A percentile compares a stretch with the other conserved stretches of the same genome.
Conservation (phyloP, 805 yeast species). For the Ogataea neopini region DNA sequence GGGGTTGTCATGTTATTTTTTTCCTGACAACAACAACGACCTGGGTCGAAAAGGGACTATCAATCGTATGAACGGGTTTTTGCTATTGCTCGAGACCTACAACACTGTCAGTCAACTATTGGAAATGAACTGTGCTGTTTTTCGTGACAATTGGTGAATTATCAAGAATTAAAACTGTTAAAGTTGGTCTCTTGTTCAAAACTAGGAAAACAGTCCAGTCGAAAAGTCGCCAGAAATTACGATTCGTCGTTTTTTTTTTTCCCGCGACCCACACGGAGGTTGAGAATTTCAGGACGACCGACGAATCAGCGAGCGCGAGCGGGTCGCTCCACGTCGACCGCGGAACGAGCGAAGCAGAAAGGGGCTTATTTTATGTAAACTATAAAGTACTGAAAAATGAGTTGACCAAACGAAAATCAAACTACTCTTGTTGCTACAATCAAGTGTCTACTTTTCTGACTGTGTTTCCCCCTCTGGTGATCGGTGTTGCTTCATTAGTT, state of each 20-base stretch:
- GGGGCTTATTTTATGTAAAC: too few species aligned
- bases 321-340: not conserved
- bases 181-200: not conserved
- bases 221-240: conserved; percentile 6
- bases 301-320: conserved; percentile 5
- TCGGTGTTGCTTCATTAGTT: not conserved
- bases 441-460: too few species aligned
- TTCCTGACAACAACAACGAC: not conserved
- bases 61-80: not conserved
- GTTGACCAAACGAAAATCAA: too few species aligned
- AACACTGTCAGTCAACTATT: not conserved
- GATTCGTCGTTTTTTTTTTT: conserved; percentile 8
- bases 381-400: too few species aligned
- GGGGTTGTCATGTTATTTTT: conserved; percentile 3
- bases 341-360: not conserved
- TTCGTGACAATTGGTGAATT: not conserved
- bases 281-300: conserved; percentile 8
- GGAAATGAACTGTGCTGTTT: not conserved
- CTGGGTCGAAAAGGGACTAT: conserved; percentile 5
- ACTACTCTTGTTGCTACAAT: too few species aligned
- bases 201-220: conserved; percentile 2
- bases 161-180: not conserved
- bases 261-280: conserved; percentile 4
- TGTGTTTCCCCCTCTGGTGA: too few species aligned
- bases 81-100: not conserved